Evolutionary conservation across 1,139 yeast species (phyloP).

Genomic region (Trichomonascaceae sp.): DNA sequence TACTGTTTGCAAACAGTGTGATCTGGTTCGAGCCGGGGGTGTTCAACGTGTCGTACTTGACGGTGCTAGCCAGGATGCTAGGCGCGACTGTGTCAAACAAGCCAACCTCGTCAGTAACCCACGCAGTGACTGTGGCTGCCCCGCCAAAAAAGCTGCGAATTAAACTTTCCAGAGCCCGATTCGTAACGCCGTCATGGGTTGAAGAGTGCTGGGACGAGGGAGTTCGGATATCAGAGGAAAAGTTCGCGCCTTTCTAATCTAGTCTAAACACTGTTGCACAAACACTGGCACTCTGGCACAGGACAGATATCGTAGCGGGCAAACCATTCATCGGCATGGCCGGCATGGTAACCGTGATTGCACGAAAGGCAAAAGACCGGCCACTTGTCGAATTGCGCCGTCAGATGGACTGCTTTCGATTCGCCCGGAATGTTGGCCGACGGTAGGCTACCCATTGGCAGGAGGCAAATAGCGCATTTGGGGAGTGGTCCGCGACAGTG

Average conservation of each 20-base stretch:
- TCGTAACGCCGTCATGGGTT: slow-evolving; percentile 19
- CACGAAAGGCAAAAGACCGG: slow-evolving; percentile 85
- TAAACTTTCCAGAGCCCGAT: slow-evolving; percentile 4
- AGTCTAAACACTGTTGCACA: slow-evolving; percentile 36
- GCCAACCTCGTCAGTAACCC: no score
- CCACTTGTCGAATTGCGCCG: slow-evolving; percentile 32
- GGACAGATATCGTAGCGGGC: slow-evolving; percentile 80
- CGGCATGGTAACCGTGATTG: slow-evolving; percentile 89
- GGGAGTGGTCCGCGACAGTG: slow-evolving; percentile 88
- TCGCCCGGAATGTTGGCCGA: slow-evolving; percentile 5
- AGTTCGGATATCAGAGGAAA: slow-evolving; percentile 13
- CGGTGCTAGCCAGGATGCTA: no score
- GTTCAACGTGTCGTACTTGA: no score
- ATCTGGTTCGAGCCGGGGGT: slow-evolving; percentile 8
- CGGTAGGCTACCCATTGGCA: slow-evolving; percentile 66
- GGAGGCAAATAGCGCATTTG: slow-evolving; percentile 75
- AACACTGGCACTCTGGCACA: slow-evolving; percentile 82
- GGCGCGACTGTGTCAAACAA: no score
- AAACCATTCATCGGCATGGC: slow-evolving; percentile 95
- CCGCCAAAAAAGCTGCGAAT: not conserved
- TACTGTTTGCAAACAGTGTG: slow-evolving; percentile 6
- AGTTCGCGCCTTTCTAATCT: slow-evolving; percentile 4
- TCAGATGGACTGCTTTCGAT: slow-evolving; percentile 7
- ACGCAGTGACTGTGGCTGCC: no score
- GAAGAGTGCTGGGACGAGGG: slow-evolving; percentile 15